Evolutionary conservation across 805 yeast species (phyloP), one percentile per base, ranked within the genome.

Genomic region (Lipomyces yamadae): DNA sequence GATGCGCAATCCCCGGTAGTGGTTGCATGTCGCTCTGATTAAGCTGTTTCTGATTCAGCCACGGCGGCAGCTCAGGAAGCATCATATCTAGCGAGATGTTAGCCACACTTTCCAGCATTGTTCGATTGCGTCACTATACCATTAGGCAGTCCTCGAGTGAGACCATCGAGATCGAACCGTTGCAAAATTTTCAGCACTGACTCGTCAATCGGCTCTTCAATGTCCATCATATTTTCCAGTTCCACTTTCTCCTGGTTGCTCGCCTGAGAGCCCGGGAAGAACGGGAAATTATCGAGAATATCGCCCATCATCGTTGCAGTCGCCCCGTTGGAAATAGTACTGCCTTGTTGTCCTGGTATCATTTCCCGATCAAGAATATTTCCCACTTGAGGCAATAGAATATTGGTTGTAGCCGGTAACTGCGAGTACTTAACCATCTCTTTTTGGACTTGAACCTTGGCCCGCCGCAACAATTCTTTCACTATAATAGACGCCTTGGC

Each of bases 381-480:
- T 52, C 24, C 60, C 1, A 33, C 61, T 30, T 24, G 37, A 57
- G 60, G 34, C 35, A 24, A 37, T 8, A 8, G n/a, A 10, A 5
- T 10, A 29, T 29, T 10, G 39, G 48, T 4, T 6, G n/a, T 4
- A 10, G n/a, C 39, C 45, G 34, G 60, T 13, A 61, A 29, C 35
- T n/a, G 52, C 6, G 32, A 35, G 32, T 63, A 63, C 32, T 67
- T 60, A 4, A 56, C 59, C 59, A 63, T 66, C 58, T 68, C 71
- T 5, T 70, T 59, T 42, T 68, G 66, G 11, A 65, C 69, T 29
- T 66, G 66, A 45, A 66, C 61, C 39, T 68, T 68, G 18, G 67
- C 69, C 29, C 67, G 58, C 42, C 69, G 66, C 18, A 64, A 62
- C 11, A 67, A 58, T 57, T 67, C 71, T 34, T 68, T 66, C 34